A percentile compares a stretch with the other conserved stretches of the same genome.
These are phyloP conservation scores for Lasiodiplodia sp. DNA, from an alignment of 2,329 filamentous ascomycete species.

Conservation along the genomic window DNA sequence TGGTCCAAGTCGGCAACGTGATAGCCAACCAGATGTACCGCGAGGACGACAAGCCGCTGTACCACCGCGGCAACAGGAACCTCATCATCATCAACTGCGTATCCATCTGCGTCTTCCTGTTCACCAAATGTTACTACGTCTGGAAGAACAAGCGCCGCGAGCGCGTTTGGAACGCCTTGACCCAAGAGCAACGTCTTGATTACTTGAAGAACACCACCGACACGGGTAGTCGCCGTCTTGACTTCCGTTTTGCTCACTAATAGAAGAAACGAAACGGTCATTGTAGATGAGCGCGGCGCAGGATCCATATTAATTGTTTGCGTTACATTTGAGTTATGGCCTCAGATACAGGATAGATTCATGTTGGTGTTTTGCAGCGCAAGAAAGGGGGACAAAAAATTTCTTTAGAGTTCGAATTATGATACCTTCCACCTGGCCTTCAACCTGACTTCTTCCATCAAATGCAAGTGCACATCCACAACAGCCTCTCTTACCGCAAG, in stretches of 20 bases:
- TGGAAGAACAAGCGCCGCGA: slow-evolving; percentile 49
- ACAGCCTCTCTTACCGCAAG: too few species aligned
- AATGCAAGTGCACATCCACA: too few species aligned
- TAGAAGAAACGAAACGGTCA: not conserved
- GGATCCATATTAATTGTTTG: not conserved
- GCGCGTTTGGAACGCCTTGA: slow-evolving; percentile 40
- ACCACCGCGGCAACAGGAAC: slow-evolving; percentile 51
- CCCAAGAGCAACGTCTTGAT: slow-evolving; percentile 36
- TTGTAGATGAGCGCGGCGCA: not conserved
- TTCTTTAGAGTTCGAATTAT: not conserved
- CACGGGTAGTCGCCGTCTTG: slow-evolving; percentile 40
- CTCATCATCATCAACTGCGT: slow-evolving; percentile 43
- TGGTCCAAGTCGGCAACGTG: slow-evolving; percentile 57
- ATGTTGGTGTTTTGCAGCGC: not conserved
- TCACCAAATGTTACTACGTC: slow-evolving; percentile 51
- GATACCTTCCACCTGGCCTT: not conserved
- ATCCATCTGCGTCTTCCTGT: slow-evolving; percentile 44
- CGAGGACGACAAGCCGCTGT: slow-evolving; percentile 54
- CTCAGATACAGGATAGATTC: not conserved
- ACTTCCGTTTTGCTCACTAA: slow-evolving; percentile 43
- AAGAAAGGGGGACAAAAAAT: not conserved
- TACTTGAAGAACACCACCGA: slow-evolving; percentile 41
- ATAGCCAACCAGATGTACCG: slow-evolving; percentile 59
- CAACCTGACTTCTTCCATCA: not conserved
- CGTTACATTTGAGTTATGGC: not conserved